Evolutionary conservation across 2,329 filamentous ascomycete species (phyloP), one percentile per base, ranked within the genome.

Genomic region (Aureobasidium uvarum): DNA sequence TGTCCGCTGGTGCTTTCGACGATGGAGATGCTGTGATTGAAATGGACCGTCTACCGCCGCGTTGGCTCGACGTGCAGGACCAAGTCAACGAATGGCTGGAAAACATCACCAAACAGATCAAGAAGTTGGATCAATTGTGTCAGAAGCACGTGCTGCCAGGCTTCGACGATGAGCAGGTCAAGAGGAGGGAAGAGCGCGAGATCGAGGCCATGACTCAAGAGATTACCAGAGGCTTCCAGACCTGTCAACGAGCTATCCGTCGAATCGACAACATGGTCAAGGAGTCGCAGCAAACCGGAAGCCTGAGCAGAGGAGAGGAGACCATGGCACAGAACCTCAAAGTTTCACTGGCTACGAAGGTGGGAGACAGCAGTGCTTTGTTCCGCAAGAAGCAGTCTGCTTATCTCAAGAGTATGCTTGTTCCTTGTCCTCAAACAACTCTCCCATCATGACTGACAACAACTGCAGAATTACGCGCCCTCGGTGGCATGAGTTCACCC

Each of bases 351-450:
- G 95, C 95, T 0, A 84, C 91, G 1, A 84, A 91, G 68, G 92
- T 98, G 0, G 93, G 97, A 77, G 93, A 98, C 71, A 89, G 92
- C 55, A 97, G 93, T 79, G 90, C 95, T 36, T 84, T 85, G 68
- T 99, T 99, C 76, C 86, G 95, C 73, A 99, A 98, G 83, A 98
- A 97, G 81, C 95, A 99, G 81, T 94, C 93, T 75, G 89, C 89
- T 60, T 99, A 99, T 78, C 79, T 99, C 62, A 97, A 96, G 79
- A 97, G 92, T 96, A 81, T 72, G 80, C 45, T 16, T 28, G 70
- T 74, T 64, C 70, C 72, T 36, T 73, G 77, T 28, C 75, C 82
- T 7, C 78, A 78, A 62, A 58, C 8, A 16, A n/a, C 28, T 1
- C 31, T 16, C 1, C 4, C 80, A 5, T 79, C 65, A 78, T 82